Evolutionary conservation across 2,329 filamentous ascomycete genomes (phyloP).

Genomic region (Helotiales sp.): DNA sequence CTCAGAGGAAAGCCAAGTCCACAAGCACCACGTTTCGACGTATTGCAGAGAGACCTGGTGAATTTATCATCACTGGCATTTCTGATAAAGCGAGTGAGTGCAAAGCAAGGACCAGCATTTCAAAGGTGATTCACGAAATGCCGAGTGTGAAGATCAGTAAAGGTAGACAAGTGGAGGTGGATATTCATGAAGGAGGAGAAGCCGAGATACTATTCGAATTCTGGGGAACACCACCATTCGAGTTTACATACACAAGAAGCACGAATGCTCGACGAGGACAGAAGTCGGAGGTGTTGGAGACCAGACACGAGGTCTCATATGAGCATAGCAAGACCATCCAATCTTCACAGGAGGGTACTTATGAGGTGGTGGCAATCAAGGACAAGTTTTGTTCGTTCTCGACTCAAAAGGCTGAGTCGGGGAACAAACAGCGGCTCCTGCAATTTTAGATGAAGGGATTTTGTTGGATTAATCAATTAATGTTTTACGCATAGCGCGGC

Average conservation of each 20-base stretch:
- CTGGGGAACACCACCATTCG: conserved; percentile 92
- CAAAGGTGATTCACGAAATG: conserved; percentile 85
- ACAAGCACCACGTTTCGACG: conserved; percentile 84
- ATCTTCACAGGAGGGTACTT: conserved; percentile 91
- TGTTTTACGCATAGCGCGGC: conserved; percentile 35
- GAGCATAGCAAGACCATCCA: conserved; percentile 79
- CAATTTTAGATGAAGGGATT: conserved; percentile 24
- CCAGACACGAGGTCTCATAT: conserved; percentile 81
- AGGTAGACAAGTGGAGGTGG: conserved; percentile 76
- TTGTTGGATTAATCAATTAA: conserved; percentile 11
- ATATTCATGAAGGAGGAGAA: conserved; percentile 95
- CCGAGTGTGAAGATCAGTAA: conserved; percentile 89
- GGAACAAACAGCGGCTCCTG: conserved; percentile 41
- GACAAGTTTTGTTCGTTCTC: conserved; percentile 90
- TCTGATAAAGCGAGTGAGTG: conserved; percentile 89
- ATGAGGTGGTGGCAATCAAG: conserved; percentile 95
- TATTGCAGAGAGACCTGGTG: conserved; percentile 86
- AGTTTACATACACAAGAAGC: conserved; percentile 94
- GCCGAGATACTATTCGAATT: conserved; percentile 95
- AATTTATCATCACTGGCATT: conserved; percentile 83
- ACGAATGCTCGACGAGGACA: conserved; percentile 79
- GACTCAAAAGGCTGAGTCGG: conserved; percentile 60
- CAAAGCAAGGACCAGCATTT: conserved; percentile 74
- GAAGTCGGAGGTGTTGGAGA: conserved; percentile 81
- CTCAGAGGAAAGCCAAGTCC: conserved; percentile 75